Evolutionary conservation across 2,329 filamentous ascomycete species (phyloP), one percentile per base, ranked within the genome.

Genomic region (Calonectria leucothoes): DNA sequence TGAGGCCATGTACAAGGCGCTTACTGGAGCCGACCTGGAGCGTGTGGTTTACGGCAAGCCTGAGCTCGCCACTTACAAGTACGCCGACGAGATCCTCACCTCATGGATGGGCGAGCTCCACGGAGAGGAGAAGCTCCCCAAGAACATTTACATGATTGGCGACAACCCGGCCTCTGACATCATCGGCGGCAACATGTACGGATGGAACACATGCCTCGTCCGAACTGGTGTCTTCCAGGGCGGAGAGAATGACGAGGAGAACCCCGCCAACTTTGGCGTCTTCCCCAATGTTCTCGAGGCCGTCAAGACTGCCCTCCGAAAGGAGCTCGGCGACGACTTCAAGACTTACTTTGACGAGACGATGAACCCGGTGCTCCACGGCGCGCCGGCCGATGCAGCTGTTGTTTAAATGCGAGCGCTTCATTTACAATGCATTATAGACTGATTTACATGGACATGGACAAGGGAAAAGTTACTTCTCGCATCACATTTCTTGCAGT

Each of bases 141-240:
- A 88, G 79, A 90, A 88, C 57, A 94, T 98, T 7, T 98, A 96
- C 84, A 98, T 98, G 95, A 90, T 98, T 42, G 96, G 95, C 6
- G 93, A 95, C 81, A 95, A 95, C 80, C 93, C 93, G 3, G 79
- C 79, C 31, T 80, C 79, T n/a, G 79, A 80, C 70, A 80, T 80
- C 35, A 75, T 80, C 76, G 93, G 93, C 75, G 93, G 93, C 74
- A 95, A 95, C 88, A 93, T 93, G 89, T 94, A 95, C 84, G 93
- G 93, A 73, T 95, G 93, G 94, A 95, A 95, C 86, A 95, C 93
- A 4, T 95, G 93, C 81, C 85, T 95, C 69, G 93, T 95, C 70
- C 91, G 93, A 81, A 95, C 93, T 0, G 94, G 94, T 85, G 93
- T 95, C 61, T 95, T 93, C 89, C 92, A 94, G 86, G 93, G 93